These are phyloP conservation scores for Rhizomucor miehei DNA, from an alignment of 371 early-diverging fungal species.

Conservation along the genomic window DNA sequence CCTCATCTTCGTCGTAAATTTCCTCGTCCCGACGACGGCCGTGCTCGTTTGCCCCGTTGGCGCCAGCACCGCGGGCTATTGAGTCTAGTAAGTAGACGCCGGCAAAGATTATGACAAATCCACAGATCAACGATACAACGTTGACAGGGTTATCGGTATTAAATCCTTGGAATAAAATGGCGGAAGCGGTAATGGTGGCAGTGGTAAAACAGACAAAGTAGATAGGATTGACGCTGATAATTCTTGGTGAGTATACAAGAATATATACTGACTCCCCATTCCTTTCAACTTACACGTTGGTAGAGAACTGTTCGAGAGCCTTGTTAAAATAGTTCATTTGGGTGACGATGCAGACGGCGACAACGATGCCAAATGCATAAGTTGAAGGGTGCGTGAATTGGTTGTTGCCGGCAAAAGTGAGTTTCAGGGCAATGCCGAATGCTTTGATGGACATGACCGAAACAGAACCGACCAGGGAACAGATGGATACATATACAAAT, in stretches of 20 bases:
- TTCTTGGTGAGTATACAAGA: background rate
- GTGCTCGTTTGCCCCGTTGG: conserved; percentile 3
- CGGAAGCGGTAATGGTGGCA: conserved; percentile 86
- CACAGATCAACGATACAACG: conserved; percentile 78
- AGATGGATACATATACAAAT: conserved; percentile 86
- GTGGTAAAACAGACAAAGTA: conserved; percentile 94
- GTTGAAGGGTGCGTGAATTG: conserved; percentile 86
- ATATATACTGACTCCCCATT: background rate
- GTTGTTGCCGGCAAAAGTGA: conserved; percentile 89
- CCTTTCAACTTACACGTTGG: conserved; percentile 63
- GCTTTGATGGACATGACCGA: conserved; percentile 91
- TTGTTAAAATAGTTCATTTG: conserved; percentile 98
- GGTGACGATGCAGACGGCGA: conserved; percentile 78
- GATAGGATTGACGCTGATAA: conserved; percentile 72
- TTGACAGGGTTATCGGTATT: conserved; percentile 68
- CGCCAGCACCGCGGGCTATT: conserved; percentile 30
- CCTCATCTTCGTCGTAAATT: conserved; percentile 15
- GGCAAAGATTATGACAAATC: conserved; percentile 88
- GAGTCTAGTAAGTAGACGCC: conserved; percentile 79
- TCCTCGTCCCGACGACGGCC: conserved; percentile 6
- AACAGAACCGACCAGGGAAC: conserved; percentile 84
- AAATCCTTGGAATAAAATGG: conserved; percentile 88
- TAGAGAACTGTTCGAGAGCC: conserved; percentile 86
- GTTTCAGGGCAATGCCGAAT: conserved; percentile 87
- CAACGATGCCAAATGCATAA: conserved; percentile 79